Evolutionary conservation across 306 rosid genomes (phyloP), one percentile per base, ranked within the genome.

Genomic region (Fragaria iinumae): DNA sequence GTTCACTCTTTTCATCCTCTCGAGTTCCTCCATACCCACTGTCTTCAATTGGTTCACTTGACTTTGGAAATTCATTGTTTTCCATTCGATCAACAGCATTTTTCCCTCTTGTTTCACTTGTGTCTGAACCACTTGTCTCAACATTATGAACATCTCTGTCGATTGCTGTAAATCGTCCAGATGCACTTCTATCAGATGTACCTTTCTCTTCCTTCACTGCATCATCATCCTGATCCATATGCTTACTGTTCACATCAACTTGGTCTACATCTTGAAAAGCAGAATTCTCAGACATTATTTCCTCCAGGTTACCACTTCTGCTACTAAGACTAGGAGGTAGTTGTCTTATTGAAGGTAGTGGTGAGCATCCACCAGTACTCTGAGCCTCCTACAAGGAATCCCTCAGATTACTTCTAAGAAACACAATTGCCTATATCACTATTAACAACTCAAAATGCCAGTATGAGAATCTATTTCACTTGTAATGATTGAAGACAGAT

Each of bases 81-180:
- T 84, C 93, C 59, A 52, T 76, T 53, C 82, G 89, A 76, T 86
- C 90, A 69, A 59, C 71, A 78, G 73, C 84, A 79, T 85, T 83
- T 81, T 90, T 90, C 52, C 84, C 91, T 83, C 90, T 91, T 10
- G 94, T 81, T 68, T 93, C 89, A 78, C 93, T 91, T 65, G 87
- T 81, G 85, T 91, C 97, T 77, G 96, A 94, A 72, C 94, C 96
- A 81, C 97, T 91, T 23, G 97, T 90, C 83, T 94, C 98, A 81
- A 90, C 88, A 79, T 85, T 90, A 80, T 81, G 96, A 76, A 77
- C 81, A 79, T 91, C 96, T 87, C 82, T 86, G 10, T 86, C 86
- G 1, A 73, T 65, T 69, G 82, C 87, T 79, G 81, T 79, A 59
- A 87, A 80, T 79, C 88, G 86, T 70, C 82, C 87, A 59, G 87